Evolutionary conservation across 2,329 filamentous ascomycete genomes (phyloP), one percentile per base, ranked within the genome.

Genomic region (Colletotrichum chlorophyti): DNA sequence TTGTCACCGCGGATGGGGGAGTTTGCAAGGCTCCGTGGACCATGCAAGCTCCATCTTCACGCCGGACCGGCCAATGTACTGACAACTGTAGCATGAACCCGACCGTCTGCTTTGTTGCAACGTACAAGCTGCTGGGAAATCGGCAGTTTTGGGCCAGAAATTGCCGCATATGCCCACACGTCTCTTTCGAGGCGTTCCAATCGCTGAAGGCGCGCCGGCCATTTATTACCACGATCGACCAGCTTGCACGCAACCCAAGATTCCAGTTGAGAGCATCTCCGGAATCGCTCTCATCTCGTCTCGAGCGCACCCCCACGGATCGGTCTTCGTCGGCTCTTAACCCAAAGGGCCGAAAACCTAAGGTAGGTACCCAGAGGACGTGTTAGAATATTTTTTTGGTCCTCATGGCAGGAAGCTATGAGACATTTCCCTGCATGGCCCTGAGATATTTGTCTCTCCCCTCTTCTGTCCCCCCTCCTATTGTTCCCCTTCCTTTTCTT

Each of bases 121-220:
- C n/a, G n/a, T n/a, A n/a, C n/a, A 38, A 43, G 10, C 24, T 59
- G 31, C 55, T 59, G 26, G n/a, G 43, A 43, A 59, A 55, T 24
- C 32, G 31, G 38, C 55, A 59, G 43, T 55, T 54, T 55, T 31
- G 35, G 51, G 35, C 32, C 51, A 50, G 37, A 57, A 60, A 57
- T 60, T 60, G 57, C 51, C 57, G 51, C 57, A 60, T n/a, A n/a
- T 50, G 57, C 38, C 57, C 57, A 60, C 57, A n/a, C n/a, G n/a
- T n/a, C n/a, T 26, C 34, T 6, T 23, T 41, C 38, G 55, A 60
- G 43, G 57, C 57, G 57, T 60, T 50, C 57, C 57, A 60, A 60
- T 60, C 57, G 57, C 40, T 50, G 51, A 21, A 40, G 51, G 37
- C 31, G 14, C 42, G 37, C 35, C 45, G 42, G 49, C n/a, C 50